These are phyloP conservation scores for Ophiostoma pallidulum DNA, from an alignment of 2,329 filamentous ascomycete genomes.

Conservation along the genomic window DNA sequence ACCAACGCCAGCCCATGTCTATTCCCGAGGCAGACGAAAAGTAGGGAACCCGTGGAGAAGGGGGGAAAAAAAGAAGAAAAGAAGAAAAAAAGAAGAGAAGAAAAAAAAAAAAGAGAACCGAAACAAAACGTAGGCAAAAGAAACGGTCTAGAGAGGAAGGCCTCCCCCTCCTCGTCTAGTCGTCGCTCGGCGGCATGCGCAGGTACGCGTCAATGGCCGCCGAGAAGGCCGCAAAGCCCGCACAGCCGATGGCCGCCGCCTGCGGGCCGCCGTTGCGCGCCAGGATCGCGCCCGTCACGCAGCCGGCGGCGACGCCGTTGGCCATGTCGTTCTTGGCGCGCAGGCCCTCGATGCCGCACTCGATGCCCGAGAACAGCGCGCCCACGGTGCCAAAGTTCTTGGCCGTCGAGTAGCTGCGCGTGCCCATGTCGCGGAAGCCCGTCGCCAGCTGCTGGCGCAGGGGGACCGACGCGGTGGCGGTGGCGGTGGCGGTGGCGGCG, in stretches of 20 bases:
- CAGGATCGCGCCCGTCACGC: slow-evolving; percentile 81
- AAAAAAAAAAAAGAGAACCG: neutral
- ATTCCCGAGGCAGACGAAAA: too few relatives aligned
- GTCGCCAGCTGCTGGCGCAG: slow-evolving; percentile 71
- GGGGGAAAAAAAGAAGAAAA: neutral
- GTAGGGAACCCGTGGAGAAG: too few relatives aligned
- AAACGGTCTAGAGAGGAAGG: neutral
- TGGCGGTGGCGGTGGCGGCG: slow-evolving; percentile 30
- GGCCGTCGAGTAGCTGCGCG: slow-evolving; percentile 68
- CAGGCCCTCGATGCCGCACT: slow-evolving; percentile 89
- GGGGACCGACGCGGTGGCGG: slow-evolving; percentile 56
- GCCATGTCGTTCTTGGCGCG: slow-evolving; percentile 87
- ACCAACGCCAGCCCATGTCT: too few relatives aligned
- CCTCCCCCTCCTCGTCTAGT: slow-evolving; percentile 28
- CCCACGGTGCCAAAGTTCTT: slow-evolving; percentile 95
- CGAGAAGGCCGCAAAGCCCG: slow-evolving; percentile 87
- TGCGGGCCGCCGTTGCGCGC: slow-evolving; percentile 82
- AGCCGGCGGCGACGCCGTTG: slow-evolving; percentile 82
- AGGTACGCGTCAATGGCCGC: slow-evolving; percentile 89
- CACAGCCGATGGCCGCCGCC: slow-evolving; percentile 78
- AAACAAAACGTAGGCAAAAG: neutral
- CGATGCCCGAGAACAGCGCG: slow-evolving; percentile 81
- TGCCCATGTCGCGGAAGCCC: slow-evolving; percentile 93
- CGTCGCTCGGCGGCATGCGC: slow-evolving; percentile 59
- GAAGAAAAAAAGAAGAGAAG: neutral